Evolutionary conservation across 169 alveolate species (phyloP).

Genomic region (Ichthyophthirius multifiliis): DNA sequence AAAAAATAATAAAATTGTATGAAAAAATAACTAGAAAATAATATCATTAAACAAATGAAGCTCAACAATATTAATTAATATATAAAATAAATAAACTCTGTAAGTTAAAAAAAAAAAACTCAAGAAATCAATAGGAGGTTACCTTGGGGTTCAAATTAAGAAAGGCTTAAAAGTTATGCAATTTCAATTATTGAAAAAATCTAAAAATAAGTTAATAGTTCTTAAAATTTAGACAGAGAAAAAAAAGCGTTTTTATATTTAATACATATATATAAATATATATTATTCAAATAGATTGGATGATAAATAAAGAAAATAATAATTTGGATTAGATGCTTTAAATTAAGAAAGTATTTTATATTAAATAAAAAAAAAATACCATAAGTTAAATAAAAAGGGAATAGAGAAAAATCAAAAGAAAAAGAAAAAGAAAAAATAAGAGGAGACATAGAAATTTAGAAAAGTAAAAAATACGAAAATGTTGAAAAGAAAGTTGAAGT

Average conservation of each 20-base stretch:
- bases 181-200: background rate
- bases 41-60: no score
- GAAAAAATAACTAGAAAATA: no score
- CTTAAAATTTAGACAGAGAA: background rate
- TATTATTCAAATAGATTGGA: background rate
- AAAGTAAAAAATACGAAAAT: no score
- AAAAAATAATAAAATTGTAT: no score
- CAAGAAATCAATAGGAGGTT: background rate
- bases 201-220: background rate
- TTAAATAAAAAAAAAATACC: background rate
- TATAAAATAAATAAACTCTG: no score
- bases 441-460: background rate
- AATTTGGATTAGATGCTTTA: background rate
- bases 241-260: background rate
- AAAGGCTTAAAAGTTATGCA: background rate
- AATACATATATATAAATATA: background rate
- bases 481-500: background rate
- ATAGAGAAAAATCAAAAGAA: background rate
- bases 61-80: no score
- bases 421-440: background rate
- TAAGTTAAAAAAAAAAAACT: background rate
- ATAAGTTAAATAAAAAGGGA: background rate
- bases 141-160: background rate
- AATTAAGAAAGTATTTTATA: background rate
- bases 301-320: background rate